phyloP scores from a whole-genome alignment of 2,329 filamentous ascomycete species.

The Plenodomus lindquistii region DNA sequence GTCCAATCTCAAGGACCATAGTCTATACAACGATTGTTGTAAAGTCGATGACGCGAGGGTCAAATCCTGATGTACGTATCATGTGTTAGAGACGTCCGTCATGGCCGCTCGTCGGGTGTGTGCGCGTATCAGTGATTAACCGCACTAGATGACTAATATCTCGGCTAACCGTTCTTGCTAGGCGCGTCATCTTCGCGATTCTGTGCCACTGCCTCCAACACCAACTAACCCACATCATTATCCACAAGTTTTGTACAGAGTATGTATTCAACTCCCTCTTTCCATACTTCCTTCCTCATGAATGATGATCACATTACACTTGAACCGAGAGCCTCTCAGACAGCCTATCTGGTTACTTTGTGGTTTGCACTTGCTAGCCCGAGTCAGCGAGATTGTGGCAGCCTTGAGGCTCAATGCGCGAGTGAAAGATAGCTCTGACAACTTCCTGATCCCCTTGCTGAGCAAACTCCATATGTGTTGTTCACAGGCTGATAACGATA shows the following conservation, averaged over 20 bases:
- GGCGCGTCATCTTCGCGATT: neutral
- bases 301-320: slow-evolving; percentile 20
- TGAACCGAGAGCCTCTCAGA: slow-evolving; percentile 13
- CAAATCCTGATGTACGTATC: no score
- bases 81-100: no score
- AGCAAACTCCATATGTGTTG: neutral
- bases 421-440: slow-evolving; percentile 20
- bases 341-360: slow-evolving; percentile 1
- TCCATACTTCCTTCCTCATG: neutral
- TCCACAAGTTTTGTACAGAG: no score
- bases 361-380: slow-evolving; percentile 16
- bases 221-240: no score
- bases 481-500: neutral
- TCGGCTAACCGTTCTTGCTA: neutral
- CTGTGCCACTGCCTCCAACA: neutral
- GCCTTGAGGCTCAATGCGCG: slow-evolving; percentile 12
- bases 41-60: no score
- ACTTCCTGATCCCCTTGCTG: neutral
- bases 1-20: no score
- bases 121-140: no score
- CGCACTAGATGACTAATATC: neutral
- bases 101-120: no score
- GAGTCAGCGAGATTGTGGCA: slow-evolving; percentile 2
- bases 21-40: no score
- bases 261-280: neutral